phyloP scores from a whole-genome alignment of 331 rosid species.

The Quercus phellos region DNA sequence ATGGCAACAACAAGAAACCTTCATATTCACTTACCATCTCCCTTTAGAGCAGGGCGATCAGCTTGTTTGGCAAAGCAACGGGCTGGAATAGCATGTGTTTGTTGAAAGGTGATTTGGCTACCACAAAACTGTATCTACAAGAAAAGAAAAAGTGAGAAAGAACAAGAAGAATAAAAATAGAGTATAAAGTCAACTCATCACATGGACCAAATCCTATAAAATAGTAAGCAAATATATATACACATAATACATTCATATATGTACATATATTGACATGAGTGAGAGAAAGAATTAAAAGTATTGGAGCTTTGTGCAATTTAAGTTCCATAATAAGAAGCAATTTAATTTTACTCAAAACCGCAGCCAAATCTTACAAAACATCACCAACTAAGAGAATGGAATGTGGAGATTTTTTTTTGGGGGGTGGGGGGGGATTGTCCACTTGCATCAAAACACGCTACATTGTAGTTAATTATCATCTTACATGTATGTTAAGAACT shows the following conservation, averaged over 20 bases:
- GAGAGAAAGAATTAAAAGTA: not conserved
- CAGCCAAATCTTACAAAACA: not conserved
- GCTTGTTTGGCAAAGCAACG: constrained; percentile 79
- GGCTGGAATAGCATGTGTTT: constrained; percentile 59
- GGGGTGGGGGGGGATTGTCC: not conserved
- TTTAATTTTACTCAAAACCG: not conserved
- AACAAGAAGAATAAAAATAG: not conserved
- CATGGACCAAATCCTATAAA: not conserved
- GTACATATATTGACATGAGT: no score
- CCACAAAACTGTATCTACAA: constrained; percentile 49
- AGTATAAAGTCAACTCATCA: not conserved
- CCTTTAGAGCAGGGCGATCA: constrained; percentile 61
- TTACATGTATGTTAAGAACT: not conserved
- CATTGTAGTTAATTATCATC: not conserved
- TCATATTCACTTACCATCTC: constrained; percentile 63
- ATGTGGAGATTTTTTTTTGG: no score
- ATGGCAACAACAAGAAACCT: not conserved
- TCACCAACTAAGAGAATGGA: not conserved
- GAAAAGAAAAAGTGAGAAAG: not conserved
- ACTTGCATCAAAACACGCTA: not conserved
- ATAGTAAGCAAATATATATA: not conserved
- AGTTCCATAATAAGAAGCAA: not conserved
- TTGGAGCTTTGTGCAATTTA: not conserved
- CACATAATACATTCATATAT: not conserved
- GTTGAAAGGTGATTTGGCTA: constrained; percentile 55